A percentile compares a stretch with the other conserved stretches of the same genome.
phyloP scores from a whole-genome alignment of 192 early-diverging fungal species.

The Thoreauomyces humboldtii region DNA sequence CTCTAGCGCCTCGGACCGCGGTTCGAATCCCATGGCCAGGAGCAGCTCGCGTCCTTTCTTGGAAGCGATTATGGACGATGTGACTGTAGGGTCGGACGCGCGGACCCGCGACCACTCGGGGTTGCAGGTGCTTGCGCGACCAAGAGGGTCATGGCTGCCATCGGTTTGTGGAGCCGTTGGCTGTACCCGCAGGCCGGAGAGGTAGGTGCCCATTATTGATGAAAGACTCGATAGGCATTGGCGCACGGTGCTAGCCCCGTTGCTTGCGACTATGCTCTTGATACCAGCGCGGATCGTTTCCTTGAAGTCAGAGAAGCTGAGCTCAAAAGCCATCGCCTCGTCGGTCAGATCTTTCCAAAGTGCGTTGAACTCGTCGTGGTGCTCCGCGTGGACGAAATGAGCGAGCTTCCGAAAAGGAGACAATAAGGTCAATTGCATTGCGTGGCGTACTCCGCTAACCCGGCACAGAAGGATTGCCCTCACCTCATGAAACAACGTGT shows the following conservation, averaged over 20 bases:
- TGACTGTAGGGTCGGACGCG: background rate
- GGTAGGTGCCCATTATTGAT: background rate
- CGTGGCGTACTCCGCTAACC: background rate
- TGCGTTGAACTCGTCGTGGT: background rate
- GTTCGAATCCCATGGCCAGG: background rate
- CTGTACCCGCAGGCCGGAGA: background rate
- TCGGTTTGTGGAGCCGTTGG: background rate
- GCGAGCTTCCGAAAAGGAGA: background rate
- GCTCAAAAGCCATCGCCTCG: constrained; percentile 2
- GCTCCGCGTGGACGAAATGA: constrained; percentile 1
- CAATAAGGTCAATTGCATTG: background rate
- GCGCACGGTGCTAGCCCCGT: background rate
- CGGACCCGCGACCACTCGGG: background rate
- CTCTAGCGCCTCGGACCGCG: background rate
- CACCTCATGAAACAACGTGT: background rate
- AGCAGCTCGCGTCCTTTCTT: background rate
- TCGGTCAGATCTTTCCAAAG: background rate
- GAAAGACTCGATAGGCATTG: constrained; percentile 1
- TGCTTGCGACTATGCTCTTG: background rate
- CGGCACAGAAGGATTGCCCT: too few species aligned
- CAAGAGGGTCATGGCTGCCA: too few species aligned
- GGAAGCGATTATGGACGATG: background rate
- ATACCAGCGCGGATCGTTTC: background rate
- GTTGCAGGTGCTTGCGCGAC: background rate
- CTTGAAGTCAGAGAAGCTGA: background rate